Conservation (phyloP, 2,329 filamentous ascomycete genomes). For the Sarocladiaceae sp. region DNA sequence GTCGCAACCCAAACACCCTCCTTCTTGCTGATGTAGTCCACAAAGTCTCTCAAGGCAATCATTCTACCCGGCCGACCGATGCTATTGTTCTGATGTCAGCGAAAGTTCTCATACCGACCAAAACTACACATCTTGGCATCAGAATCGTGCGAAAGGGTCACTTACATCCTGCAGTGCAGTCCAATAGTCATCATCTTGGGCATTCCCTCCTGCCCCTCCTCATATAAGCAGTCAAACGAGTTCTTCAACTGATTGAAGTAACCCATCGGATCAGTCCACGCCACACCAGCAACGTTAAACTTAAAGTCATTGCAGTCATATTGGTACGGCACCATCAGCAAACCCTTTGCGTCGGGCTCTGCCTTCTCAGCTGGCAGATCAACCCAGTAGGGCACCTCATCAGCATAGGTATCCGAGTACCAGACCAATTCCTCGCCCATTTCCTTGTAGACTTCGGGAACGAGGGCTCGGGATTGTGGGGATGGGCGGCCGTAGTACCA, state of each 20-base stretch:
- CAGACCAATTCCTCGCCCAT: slow-evolving; percentile 47
- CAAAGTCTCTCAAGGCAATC: slow-evolving; percentile 45
- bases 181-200: slow-evolving; percentile 57
- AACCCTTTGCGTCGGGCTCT: slow-evolving; percentile 36
- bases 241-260: slow-evolving; percentile 44
- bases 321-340: slow-evolving; percentile 49
- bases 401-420: slow-evolving; percentile 46
- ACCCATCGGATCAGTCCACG: slow-evolving; percentile 38
- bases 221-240: slow-evolving; percentile 50
- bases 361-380: slow-evolving; percentile 45
- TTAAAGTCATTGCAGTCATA: slow-evolving; percentile 54
- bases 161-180: slow-evolving; percentile 43
- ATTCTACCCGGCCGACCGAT: slow-evolving; percentile 48
- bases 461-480: slow-evolving; percentile 38
- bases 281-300: slow-evolving; percentile 31
- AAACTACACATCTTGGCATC: no score
- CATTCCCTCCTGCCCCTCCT: slow-evolving; percentile 41
- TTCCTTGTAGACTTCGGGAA: slow-evolving; percentile 46
- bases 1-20: slow-evolving; percentile 51
- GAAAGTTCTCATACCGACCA: no score
- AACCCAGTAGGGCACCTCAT: slow-evolving; percentile 53
- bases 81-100: no score
- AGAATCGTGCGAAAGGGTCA: no score
- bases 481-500: slow-evolving; percentile 41
- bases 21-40: slow-evolving; percentile 48